phyloP scores from a whole-genome alignment of 768 basidiomycete species.

The Rhodocollybia butyracea region DNA sequence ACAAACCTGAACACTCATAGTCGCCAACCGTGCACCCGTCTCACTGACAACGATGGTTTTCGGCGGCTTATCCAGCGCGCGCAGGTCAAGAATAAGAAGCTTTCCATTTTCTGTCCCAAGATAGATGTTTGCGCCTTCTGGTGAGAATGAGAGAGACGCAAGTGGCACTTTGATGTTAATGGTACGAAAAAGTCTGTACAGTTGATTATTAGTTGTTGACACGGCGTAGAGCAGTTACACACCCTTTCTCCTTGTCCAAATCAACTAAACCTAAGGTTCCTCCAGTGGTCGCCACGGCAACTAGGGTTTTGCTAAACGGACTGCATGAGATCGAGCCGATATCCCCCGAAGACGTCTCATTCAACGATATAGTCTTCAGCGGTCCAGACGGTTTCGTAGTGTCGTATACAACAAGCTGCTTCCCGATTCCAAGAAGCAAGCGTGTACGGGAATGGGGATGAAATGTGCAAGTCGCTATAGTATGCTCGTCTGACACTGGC shows the following conservation, averaged over 20 bases:
- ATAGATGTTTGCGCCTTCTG: conserved; percentile 66
- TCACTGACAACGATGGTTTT: conserved; percentile 51
- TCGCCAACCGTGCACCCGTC: conserved; percentile 42
- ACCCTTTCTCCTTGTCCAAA: conserved; percentile 75
- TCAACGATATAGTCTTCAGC: conserved; percentile 46
- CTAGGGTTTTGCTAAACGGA: conserved; percentile 73
- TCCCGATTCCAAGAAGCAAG: conserved; percentile 52
- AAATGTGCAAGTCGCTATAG: conserved; percentile 51
- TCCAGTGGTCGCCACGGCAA: conserved; percentile 51
- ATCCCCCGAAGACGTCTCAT: conserved; percentile 40
- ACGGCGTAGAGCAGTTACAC: conserved; percentile 16
- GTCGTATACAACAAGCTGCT: conserved; percentile 60
- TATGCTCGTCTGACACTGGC: conserved; percentile 28
- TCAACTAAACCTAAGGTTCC: conserved; percentile 63
- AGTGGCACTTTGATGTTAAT: conserved; percentile 50
- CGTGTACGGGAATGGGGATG: conserved; percentile 61
- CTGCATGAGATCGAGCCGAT: conserved; percentile 59
- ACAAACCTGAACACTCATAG: conserved; percentile 57
- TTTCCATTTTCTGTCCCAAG: conserved; percentile 63
- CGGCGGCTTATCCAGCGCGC: conserved; percentile 63
- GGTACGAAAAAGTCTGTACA: conserved; percentile 53
- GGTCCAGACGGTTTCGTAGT: conserved; percentile 55
- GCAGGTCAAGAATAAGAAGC: conserved; percentile 60
- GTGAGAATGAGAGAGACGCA: conserved; percentile 64
- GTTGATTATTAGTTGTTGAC: not conserved